phyloP scores from a whole-genome alignment of 768 basidiomycete species.

The Suillus decipiens region DNA sequence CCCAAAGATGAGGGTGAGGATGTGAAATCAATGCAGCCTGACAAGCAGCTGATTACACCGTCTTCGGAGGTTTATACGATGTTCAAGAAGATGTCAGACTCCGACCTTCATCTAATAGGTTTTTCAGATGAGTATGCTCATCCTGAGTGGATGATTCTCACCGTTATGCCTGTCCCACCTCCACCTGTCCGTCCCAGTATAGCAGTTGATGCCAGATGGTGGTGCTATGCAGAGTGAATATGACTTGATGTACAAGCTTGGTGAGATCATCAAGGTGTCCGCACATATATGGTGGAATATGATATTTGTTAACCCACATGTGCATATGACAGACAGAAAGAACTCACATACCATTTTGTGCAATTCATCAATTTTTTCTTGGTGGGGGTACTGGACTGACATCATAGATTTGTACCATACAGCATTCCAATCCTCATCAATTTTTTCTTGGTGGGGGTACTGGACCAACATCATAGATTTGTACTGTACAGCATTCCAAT shows the following conservation, averaged over 20 bases:
- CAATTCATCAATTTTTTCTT: too few relatives aligned
- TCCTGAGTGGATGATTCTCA: conserved; percentile 99
- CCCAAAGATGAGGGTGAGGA: conserved; percentile 96
- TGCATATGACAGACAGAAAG: too few relatives aligned
- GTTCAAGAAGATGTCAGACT: conserved; percentile 93
- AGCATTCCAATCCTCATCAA: too few relatives aligned
- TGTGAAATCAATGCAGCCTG: conserved; percentile 76
- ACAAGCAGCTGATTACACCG: conserved; percentile 80
- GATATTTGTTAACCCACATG: too few relatives aligned
- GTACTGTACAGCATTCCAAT: too few relatives aligned
- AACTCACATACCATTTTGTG: too few relatives aligned
- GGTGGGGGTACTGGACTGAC: too few relatives aligned
- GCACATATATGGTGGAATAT: conserved; percentile 75
- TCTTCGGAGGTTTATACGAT: conserved; percentile 90
- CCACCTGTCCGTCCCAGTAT: conserved; percentile 98
- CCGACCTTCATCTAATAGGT: conserved; percentile 86
- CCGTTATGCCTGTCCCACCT: conserved; percentile 95
- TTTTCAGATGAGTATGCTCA: conserved; percentile 95
- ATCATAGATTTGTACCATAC: too few relatives aligned
- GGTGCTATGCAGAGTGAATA: conserved; percentile 97
- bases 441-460: too few relatives aligned
- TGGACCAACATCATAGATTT: too few relatives aligned
- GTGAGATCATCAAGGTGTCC: conserved; percentile 95
- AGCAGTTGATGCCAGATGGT: conserved; percentile 93
- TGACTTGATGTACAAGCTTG: conserved; percentile 97